Evolutionary conservation across 2,329 filamentous ascomycete species (phyloP), one percentile per base, ranked within the genome.

Genomic region (Clonostachys byssicola): DNA sequence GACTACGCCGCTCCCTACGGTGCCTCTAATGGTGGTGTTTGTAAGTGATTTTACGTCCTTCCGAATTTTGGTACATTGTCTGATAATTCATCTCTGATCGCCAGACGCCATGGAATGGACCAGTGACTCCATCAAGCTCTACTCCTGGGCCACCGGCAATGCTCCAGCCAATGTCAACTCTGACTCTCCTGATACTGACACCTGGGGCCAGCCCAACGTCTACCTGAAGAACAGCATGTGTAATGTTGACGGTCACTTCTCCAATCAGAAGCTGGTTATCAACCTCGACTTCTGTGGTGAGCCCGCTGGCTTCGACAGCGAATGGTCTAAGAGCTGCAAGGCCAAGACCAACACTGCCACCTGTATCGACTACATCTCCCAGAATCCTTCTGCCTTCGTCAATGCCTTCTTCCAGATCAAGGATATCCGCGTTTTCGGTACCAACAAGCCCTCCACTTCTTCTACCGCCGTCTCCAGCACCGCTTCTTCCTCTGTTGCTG

Each of bases 201-300:
- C 59, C 38, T 92, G 88, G 88, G 85, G 82, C 6, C 71, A 61
- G 5, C 87, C 89, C 1, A 62, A 74, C 4, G 81, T 85, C 12
- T 69, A 73, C 17, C 85, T 90, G 2, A 80, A 81, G 14, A 72
- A 68, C 44, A 52, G 55, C 47, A 58, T 56, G 38, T 95, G 89
- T 65, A 71, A 89, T 52, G 81, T 90, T 53, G 68, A 80, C 51
- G 62, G 62, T 3, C 74, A 79, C 56, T 87, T 94, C 64, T 70
- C 68, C 51, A 71, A 83, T 58, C 79, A 92, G 71, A 79, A 83
- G 56, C 79, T 95, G 50, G 81, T 90, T 47, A 78, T 91, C 55
- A 82, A 90, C 70, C 88, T 88, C 41, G 63, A 83, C 33, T 86
- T 92, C 62, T 92, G 88, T 61, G 88, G 88, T 16, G 78, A 83